Conservation (phyloP, 257 asterid species). For the Scutellaria minor region DNA sequence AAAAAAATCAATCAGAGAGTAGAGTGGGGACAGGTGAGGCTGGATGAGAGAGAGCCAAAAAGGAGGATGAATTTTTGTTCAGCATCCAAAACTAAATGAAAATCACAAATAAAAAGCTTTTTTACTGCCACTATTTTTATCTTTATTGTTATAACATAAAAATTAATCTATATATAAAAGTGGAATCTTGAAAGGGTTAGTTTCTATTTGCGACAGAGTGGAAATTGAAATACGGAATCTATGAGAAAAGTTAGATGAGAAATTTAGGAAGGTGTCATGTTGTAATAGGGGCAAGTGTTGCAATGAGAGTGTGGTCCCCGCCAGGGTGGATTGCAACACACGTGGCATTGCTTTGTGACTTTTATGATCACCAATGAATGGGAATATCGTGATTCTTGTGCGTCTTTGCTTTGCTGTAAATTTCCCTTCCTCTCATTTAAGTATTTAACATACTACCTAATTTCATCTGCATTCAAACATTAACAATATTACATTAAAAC, state of each 20-base stretch:
- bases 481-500: too few species aligned
- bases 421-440: not conserved
- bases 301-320: not conserved
- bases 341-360: conserved; percentile 21
- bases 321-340: not conserved
- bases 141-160: conserved; percentile 11
- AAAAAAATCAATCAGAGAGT: not conserved
- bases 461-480: too few species aligned
- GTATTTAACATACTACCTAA: not conserved
- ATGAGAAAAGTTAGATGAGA: conserved; percentile 9
- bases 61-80: conserved; percentile 40
- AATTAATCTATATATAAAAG: not conserved
- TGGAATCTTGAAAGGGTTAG: not conserved
- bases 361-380: not conserved
- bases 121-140: not conserved
- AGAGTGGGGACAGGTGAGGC: conserved; percentile 34
- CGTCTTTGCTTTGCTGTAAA: conserved; percentile 32
- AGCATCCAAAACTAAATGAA: conserved; percentile 9
- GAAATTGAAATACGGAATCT: not conserved
- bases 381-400: conserved; percentile 10
- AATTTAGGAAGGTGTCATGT: conserved; percentile 1
- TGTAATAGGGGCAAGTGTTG: not conserved
- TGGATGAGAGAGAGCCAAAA: conserved; percentile 44
- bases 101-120: conserved; percentile 22
- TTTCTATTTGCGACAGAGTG: not conserved